phyloP scores from a whole-genome alignment of 2,329 filamentous ascomycete genomes.

The Penicillium janthinellum region DNA sequence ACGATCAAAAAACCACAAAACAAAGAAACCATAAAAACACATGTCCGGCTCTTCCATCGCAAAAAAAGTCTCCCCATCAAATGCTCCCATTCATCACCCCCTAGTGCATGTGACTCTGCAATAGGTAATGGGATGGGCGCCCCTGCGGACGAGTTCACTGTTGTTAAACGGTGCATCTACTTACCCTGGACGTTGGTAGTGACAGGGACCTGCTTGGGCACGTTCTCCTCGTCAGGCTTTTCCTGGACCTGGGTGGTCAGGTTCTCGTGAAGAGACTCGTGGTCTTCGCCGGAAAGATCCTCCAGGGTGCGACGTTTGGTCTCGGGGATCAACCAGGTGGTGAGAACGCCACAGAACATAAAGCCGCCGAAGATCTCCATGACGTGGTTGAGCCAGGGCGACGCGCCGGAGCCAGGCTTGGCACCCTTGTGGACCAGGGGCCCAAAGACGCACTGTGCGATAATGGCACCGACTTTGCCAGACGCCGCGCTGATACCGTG shows the following conservation, averaged over 20 bases:
- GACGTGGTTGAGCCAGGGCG: conserved; percentile 70
- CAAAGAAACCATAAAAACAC: neutral
- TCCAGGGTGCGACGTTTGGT: conserved; percentile 75
- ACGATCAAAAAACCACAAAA: neutral
- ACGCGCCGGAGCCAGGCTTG: conserved; percentile 46
- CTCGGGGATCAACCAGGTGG: conserved; percentile 73
- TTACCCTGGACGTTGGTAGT: neutral
- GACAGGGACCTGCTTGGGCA: neutral
- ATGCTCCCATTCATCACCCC: neutral
- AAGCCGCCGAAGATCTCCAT: conserved; percentile 79
- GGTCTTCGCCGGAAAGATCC: conserved; percentile 65
- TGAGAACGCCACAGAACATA: conserved; percentile 72
- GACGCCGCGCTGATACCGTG: conserved; percentile 68
- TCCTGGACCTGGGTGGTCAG: conserved; percentile 10
- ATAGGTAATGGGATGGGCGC: neutral
- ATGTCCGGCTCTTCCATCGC: neutral
- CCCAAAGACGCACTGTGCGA: conserved; percentile 67
- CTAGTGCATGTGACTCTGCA: neutral
- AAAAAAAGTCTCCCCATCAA: neutral
- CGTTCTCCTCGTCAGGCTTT: conserved; percentile 7
- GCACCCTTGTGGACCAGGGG: conserved; percentile 63
- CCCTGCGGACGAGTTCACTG: neutral
- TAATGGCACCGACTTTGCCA: conserved; percentile 69
- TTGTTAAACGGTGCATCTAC: neutral
- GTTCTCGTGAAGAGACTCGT: neutral